phyloP scores from a whole-genome alignment of 129 eudicot species.

The Artemisia tridentata region DNA sequence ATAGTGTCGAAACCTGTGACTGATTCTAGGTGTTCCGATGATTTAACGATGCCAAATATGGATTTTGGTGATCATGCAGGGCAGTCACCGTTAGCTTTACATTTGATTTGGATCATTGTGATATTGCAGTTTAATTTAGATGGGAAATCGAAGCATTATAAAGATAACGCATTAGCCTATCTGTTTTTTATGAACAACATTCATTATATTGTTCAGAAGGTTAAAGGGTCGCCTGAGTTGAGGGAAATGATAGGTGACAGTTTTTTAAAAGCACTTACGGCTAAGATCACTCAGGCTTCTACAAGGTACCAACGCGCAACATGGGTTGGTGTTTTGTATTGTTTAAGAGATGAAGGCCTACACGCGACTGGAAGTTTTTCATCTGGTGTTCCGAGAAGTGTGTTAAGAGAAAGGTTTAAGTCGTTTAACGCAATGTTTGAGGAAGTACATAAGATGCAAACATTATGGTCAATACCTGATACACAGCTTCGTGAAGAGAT shows the following conservation, averaged over 20 bases:
- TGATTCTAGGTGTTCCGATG: constrained; percentile 57
- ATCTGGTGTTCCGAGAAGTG: constrained; percentile 65
- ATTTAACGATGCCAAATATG: constrained; percentile 49
- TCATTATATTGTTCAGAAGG: constrained; percentile 69
- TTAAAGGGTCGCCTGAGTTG: constrained; percentile 62
- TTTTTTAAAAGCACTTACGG: constrained; percentile 54
- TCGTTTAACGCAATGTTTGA: constrained; percentile 68
- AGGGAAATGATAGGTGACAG: constrained; percentile 64
- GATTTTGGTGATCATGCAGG: constrained; percentile 60
- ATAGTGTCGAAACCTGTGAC: constrained; percentile 65
- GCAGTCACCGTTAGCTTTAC: constrained; percentile 53
- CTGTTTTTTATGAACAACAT: constrained; percentile 74
- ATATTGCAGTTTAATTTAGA: constrained; percentile 58
- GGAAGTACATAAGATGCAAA: constrained; percentile 65
- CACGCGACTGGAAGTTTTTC: constrained; percentile 61
- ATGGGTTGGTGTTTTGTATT: constrained; percentile 64
- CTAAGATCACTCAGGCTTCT: constrained; percentile 52
- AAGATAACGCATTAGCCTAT: constrained; percentile 55
- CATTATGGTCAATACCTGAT: constrained; percentile 69
- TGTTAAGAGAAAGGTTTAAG: constrained; percentile 62
- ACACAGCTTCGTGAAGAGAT: constrained; percentile 70
- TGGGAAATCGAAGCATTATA: constrained; percentile 63
- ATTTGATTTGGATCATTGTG: constrained; percentile 63
- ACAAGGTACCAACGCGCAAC: constrained; percentile 59
- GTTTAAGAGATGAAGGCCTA: constrained; percentile 68